Base-by-base conservation (phyloP, 805 yeast genomes). In the Schwanniomyces vanrijiae region DNA sequence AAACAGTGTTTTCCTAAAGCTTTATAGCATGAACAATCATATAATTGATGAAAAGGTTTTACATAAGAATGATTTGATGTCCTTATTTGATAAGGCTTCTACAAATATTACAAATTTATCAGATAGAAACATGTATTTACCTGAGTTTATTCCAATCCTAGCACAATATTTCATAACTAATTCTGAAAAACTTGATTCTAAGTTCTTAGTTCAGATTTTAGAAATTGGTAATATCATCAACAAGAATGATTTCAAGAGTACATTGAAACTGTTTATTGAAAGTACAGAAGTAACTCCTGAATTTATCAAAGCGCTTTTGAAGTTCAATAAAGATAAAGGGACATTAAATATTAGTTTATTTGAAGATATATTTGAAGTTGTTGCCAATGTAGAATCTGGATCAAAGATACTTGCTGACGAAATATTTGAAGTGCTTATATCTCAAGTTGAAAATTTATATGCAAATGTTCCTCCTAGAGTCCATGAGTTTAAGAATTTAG, bases 401-500 rank as follows among this genome's bases (percentile, higher is more conserved):
- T 31, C 45, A 13, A 25, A 34, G 4, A 18, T 57, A 4, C 25
- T 69, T 11, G 59, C 58, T 43, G 63, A 57, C 19, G 47, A 39
- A 13, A 60, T 67, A 31, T 62, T 54, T 43, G 9, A 24, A 4
- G 24, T 44, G 7, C 59, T 59, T 42, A 60, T 64, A 13, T 34
- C 34, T 10, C 64, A 68, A 44, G 50, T 70, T 10, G 73, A 71
- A 37, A 43, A 51, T 5, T 45, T 70, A 16, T 71, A 58, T 49
- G 48, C 46, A 5, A 60, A 61, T 6, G 37, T 48, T 3, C 58
- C 58, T 18, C 75, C 75, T 0, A 45, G 48, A n/a, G 58, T 61
- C 9, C 77, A 73, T 49, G 73, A 71, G 50, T 71, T 62, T 55
- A 49, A 60, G 40, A 56, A 69, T 47, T 42, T 55, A 38, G 67